Base-by-base conservation (phyloP, 2,329 filamentous ascomycete genomes). In the Pseudogymnoascus sp. region DNA sequence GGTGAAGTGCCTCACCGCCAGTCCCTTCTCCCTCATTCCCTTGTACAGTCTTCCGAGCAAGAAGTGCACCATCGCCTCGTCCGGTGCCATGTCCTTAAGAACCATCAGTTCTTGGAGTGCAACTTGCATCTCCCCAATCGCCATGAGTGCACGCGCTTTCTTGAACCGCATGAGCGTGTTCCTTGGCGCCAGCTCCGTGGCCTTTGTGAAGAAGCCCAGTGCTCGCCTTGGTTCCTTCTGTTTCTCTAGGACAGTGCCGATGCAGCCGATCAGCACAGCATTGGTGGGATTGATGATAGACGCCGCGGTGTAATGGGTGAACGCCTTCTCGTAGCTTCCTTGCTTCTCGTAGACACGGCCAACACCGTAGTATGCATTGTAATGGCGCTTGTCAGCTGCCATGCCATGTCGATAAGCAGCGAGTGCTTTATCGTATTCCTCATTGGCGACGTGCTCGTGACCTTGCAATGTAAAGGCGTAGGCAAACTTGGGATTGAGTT, bases 341-440 rank as follows among this genome's bases (percentile, higher is more conserved):
- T 95, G 84, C 71, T 92, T 93, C 74, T 96, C 90, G 69, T 93
- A 94, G 1, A 96, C 92, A 63, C 83, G 81, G 31, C 85, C 86
- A 62, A 89, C 85, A 67, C 94, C 94, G 72, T 97, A 99, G 84
- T 95, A 97, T n/a, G 93, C 94, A 71, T 97, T 96, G 78, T 97
- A 99, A 72, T 97, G 93, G 17, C 93, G 86, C 61, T 84, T 85
- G 70, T 99, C 92, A 0, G 90, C 91, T 47, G 87, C 84, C 67
- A 99, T 89, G 1, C 91, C 92, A 60, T 87, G 84, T 35, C 95
- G 85, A 74, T 97, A 99, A 1, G 91, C 88, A 39, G 87, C 85
- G 47, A 96, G 82, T 0, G 94, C 94, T 72, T 96, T 96, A 72
- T 97, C 93, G 70, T 94, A 97, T 73, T 99, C 95, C 74, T 99